Conservation (phyloP, 2,329 filamentous ascomycete species). For the Cyclaneusma minus region DNA sequence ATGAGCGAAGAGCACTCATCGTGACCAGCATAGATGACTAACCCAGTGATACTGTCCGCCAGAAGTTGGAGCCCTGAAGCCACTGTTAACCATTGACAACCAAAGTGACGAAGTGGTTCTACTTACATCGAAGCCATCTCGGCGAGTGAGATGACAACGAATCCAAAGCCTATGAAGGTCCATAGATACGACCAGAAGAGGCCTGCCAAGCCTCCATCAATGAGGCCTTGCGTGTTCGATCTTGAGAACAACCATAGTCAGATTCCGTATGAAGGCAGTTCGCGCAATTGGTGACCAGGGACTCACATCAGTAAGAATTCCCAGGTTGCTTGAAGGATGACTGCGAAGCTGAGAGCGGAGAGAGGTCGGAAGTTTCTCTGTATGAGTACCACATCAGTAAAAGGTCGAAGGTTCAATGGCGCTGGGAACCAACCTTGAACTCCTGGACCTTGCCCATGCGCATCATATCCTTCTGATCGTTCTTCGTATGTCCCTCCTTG, state of each 20-base stretch:
- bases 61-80: constrained; percentile 31
- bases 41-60: constrained; percentile 45
- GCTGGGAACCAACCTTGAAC: constrained; percentile 20
- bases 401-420: neutral
- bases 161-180: neutral
- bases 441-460: constrained; percentile 34
- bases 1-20: too few relatives aligned
- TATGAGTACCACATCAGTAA: too few relatives aligned
- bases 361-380: constrained; percentile 28
- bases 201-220: too few relatives aligned
- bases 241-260: too few relatives aligned
- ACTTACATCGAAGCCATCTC: constrained; percentile 19
- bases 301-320: constrained; percentile 23
- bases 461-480: constrained; percentile 27
- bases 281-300: constrained; percentile 2
- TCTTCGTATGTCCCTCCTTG: constrained; percentile 4
- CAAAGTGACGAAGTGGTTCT: neutral
- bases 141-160: constrained; percentile 13
- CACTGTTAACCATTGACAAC: constrained; percentile 2
- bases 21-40: too few relatives aligned
- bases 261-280: neutral
- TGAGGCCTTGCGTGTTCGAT: too few relatives aligned
- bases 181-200: too few relatives aligned
- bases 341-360: constrained; percentile 30
- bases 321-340: constrained; percentile 29